Evolutionary conservation across 495 filamentous ascomycete species (phyloP).

Genomic region (Venustampulla echinocandica): DNA sequence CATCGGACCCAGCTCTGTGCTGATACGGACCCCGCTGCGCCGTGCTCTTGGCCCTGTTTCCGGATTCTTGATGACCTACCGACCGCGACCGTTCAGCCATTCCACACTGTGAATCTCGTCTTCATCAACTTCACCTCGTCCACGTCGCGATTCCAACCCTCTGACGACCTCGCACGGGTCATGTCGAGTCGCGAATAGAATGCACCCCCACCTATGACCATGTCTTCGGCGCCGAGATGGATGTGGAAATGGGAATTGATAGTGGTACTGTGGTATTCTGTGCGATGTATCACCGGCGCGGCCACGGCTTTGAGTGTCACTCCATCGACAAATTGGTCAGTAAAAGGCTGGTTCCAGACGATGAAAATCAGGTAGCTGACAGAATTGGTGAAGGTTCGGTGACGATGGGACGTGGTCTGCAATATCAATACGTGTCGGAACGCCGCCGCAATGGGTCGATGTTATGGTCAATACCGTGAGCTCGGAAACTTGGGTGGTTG

Average conservation of each 20-base stretch:
- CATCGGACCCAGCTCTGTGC: too few species aligned
- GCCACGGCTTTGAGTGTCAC: constrained; percentile 13
- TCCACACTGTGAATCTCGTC: too few species aligned
- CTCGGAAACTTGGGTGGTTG: constrained; percentile 50
- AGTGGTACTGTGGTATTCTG: constrained; percentile 4
- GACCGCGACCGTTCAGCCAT: too few species aligned
- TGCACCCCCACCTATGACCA: constrained; percentile 10
- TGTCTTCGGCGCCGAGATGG: constrained; percentile 15
- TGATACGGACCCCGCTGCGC: too few species aligned
- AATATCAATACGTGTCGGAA: constrained; percentile 46
- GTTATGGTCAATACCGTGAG: constrained; percentile 47
- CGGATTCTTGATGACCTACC: too few species aligned
- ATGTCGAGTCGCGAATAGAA: constrained; percentile 7
- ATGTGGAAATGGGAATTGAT: constrained; percentile 1
- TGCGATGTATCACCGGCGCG: constrained; percentile 4
- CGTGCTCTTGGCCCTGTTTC: too few species aligned
- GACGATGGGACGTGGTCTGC: constrained; percentile 45
- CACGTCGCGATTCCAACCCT: not conserved
- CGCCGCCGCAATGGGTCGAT: constrained; percentile 47
- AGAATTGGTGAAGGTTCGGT: constrained; percentile 29
- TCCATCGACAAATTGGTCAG: constrained; percentile 19
- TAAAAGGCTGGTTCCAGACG: not conserved
- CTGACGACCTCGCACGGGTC: not conserved
- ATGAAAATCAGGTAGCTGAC: not conserved
- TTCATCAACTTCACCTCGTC: too few species aligned